Evolutionary conservation across 257 asterid species (phyloP), one percentile per base, ranked within the genome.

Genomic region (Fraxinus cuspidata): DNA sequence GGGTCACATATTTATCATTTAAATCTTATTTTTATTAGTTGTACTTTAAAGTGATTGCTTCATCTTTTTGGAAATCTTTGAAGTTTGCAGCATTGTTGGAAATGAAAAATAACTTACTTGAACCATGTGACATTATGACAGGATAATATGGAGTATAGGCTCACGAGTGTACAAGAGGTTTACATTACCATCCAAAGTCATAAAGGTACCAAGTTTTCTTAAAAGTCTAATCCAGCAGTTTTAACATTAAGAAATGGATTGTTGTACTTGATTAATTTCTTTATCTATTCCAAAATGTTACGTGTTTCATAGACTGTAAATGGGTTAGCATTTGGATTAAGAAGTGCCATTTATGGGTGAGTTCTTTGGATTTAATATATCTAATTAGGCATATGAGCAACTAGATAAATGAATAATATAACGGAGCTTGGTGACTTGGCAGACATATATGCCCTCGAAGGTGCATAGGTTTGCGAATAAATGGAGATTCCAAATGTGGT

Each of bases 121-220:
- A 74, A 64, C 12, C 77, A 72, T 51, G 51, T 70, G 72, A 75
- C 75, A 83, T 81, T 68, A 65, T 78, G 64, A 69, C 89, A 93
- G 97, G 90, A 88, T 95, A 87, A 90, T 87, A 77, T 95, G 99
- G 99, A 93, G 97, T 85, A 89, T 90, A 34, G 99, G 99, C 28
- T 82, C 90, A 16, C 87, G 92, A 79, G 93, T 93, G 32, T 87
- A 83, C 85, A 91, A 89, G 89, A 92, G 96, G 85, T 93, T 91
- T 87, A 91, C 93, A 13, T 79, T 87, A 81, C 92, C 94, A 47
- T 90, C 98, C 78, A 84, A 88, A 81, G 96, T 93, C 72, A 78
- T 90, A 79, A 90, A 90, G 97, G 99, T 95, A 85, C 75, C 72
- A 72, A 42, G 38, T 16, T 68, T 68, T 15, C 72, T 51, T 11